A percentile compares a stretch with the other conserved stretches of the same genome.
Conservation (phyloP, 805 yeast genomes). For the Wickerhamiella dianesei region DNA sequence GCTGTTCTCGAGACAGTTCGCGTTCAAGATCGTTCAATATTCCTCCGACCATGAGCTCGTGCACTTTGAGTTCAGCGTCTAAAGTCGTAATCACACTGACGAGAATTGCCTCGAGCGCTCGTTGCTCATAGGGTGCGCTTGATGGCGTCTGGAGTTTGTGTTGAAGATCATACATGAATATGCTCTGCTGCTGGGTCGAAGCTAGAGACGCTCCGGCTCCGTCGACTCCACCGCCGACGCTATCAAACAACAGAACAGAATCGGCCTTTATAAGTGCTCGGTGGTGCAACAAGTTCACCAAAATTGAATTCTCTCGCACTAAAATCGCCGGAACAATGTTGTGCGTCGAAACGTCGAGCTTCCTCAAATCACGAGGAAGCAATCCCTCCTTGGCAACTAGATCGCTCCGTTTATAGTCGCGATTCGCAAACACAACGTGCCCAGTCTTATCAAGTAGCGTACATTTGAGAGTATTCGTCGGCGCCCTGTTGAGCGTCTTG, state of each 20-base stretch:
- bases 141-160: conserved; percentile 37
- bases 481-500: conserved; percentile 15
- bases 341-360: conserved; percentile 64
- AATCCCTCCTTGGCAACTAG: conserved; percentile 62
- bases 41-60: conserved; percentile 59
- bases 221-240: conserved; percentile 19
- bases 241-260: conserved; percentile 72
- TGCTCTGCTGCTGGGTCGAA: conserved; percentile 53
- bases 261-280: conserved; percentile 79
- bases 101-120: conserved; percentile 80
- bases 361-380: conserved; percentile 80
- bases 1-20: conserved; percentile 64
- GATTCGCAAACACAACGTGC: conserved; percentile 51
- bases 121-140: conserved; percentile 69
- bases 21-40: conserved; percentile 67
- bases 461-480: conserved; percentile 45
- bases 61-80: conserved; percentile 77
- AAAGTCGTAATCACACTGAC: conserved; percentile 66
- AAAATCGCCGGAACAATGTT: conserved; percentile 86
- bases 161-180: conserved; percentile 71
- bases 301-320: conserved; percentile 60
- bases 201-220: conserved; percentile 26
- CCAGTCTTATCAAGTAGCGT: conserved; percentile 69
- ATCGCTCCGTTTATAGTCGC: conserved; percentile 59
- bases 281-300: conserved; percentile 73